Evolutionary conservation across 2,329 filamentous ascomycete species (phyloP).

Genomic region (Sporothrix protearum): DNA sequence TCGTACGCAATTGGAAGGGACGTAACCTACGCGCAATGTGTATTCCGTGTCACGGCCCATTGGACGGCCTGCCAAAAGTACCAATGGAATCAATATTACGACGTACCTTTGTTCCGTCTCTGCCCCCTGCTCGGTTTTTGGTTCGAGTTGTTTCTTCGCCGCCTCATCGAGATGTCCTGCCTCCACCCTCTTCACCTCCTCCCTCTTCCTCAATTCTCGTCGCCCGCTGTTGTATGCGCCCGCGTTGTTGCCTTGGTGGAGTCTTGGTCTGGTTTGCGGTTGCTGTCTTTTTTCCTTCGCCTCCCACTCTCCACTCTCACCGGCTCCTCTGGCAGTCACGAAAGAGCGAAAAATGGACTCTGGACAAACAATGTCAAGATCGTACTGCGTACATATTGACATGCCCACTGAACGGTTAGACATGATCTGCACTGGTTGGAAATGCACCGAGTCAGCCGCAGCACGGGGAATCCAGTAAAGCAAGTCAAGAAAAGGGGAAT

Average conservation of each 20-base stretch:
- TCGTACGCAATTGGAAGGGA: constrained; percentile 14
- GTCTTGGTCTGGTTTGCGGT: background rate
- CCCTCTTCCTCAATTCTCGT: background rate
- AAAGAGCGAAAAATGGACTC: background rate
- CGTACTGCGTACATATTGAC: no score
- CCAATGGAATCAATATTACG: background rate
- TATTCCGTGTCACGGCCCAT: constrained; percentile 28
- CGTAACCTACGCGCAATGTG: constrained; percentile 22
- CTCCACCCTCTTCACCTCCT: background rate
- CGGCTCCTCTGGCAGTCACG: background rate
- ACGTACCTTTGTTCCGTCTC: background rate
- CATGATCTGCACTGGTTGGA: background rate
- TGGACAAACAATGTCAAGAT: background rate
- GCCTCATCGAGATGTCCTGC: background rate
- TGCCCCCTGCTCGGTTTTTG: background rate
- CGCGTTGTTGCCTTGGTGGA: background rate
- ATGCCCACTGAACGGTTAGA: background rate
- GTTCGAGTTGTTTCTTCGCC: constrained; percentile 1
- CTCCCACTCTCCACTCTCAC: background rate
- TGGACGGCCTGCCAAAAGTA: background rate
- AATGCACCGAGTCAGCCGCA: background rate
- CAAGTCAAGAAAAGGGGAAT: background rate
- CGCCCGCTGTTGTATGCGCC: background rate
- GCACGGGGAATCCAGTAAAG: background rate
- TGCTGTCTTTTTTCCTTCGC: background rate